These are phyloP conservation scores for Nakaseomyces bracarensis DNA, from an alignment of 1,139 yeast genomes.

Conservation along the genomic window DNA sequence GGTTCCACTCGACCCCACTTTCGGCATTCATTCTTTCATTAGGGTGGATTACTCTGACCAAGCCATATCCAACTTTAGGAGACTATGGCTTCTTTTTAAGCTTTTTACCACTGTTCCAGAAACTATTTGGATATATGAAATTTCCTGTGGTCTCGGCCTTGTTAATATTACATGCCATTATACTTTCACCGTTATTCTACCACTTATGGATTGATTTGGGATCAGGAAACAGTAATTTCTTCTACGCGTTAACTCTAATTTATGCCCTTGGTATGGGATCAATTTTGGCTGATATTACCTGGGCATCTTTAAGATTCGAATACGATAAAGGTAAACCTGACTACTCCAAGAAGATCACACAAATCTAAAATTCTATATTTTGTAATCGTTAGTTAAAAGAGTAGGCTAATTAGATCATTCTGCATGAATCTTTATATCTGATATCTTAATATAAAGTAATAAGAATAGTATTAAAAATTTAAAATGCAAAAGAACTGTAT, in stretches of 20 bases:
- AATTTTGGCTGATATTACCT: constrained; percentile 64
- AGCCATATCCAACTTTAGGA: constrained; percentile 82
- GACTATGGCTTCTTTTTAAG: constrained; percentile 68
- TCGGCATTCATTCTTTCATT: constrained; percentile 56
- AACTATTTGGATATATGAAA: constrained; percentile 36
- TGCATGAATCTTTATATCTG: no score
- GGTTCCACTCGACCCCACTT: constrained; percentile 58
- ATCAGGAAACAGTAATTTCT: constrained; percentile 92
- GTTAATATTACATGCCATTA: constrained; percentile 41
- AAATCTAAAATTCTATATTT: constrained; percentile 28
- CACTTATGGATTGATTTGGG: constrained; percentile 93
- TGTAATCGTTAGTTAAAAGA: no score
- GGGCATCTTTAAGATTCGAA: constrained; percentile 72
- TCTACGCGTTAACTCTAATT: constrained; percentile 83
- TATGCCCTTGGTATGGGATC: constrained; percentile 68
- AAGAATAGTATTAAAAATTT: no score
- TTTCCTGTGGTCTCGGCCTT: constrained; percentile 39
- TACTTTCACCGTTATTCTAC: constrained; percentile 81
- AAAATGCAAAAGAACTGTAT: no score
- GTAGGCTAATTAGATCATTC: no score
- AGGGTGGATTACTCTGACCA: constrained; percentile 65
- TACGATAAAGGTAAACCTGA: constrained; percentile 41
- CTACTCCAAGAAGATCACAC: constrained; percentile 29
- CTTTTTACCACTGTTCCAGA: constrained; percentile 49
- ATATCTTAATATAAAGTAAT: no score